These are phyloP conservation scores for Wickerhamiella hasegawae DNA, from an alignment of 805 yeast species.

Conservation along the genomic window DNA sequence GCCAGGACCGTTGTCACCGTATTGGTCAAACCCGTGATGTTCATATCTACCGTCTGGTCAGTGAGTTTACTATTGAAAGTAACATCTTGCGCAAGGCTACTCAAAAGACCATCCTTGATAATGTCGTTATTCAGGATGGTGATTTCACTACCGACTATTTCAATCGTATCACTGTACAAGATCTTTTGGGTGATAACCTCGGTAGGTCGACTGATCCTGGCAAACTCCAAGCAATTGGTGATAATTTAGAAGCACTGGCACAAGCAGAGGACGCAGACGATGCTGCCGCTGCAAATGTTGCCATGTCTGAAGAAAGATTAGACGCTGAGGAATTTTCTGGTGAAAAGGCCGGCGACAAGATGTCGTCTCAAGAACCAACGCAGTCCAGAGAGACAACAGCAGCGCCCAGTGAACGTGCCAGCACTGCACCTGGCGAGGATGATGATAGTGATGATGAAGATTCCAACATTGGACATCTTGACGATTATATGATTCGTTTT, in stretches of 20 bases:
- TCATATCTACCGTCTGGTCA: constrained; percentile 88
- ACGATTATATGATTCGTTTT: constrained; percentile 88
- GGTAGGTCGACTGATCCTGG: constrained; percentile 20
- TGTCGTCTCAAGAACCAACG: background rate
- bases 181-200: constrained; percentile 53
- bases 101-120: constrained; percentile 84
- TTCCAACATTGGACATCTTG: constrained; percentile 55
- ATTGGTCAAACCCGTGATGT: constrained; percentile 98
- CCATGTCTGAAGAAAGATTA: constrained; percentile 68
- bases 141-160: constrained; percentile 96
- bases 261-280: constrained; percentile 85
- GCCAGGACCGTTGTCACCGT: constrained; percentile 98
- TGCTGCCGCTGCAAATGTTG: constrained; percentile 68
- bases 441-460: constrained; percentile 46
- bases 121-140: constrained; percentile 93
- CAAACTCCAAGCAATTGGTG: constrained; percentile 16
- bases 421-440: constrained; percentile 26
- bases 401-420: constrained; percentile 14
- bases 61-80: constrained; percentile 91
- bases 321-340: constrained; percentile 65
- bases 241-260: constrained; percentile 42
- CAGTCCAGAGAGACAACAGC: background rate
- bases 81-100: constrained; percentile 87
- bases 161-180: constrained; percentile 71
- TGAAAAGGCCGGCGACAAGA: background rate